Evolutionary conservation across 139 green algal genomes (phyloP).

Genomic region (Volvox reticuliferus): DNA sequence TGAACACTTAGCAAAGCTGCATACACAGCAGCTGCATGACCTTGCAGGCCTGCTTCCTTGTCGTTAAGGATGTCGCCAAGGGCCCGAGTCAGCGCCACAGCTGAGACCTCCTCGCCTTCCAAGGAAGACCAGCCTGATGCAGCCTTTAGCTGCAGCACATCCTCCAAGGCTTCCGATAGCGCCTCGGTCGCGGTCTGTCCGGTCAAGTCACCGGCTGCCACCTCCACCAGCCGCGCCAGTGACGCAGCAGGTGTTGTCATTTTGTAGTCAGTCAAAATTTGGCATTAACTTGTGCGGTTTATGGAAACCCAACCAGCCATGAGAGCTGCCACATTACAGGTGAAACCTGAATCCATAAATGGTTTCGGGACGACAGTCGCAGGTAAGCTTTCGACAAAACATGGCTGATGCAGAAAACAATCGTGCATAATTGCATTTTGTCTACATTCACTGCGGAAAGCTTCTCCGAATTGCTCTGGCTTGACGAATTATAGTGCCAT

Average conservation of each 20-base stretch:
- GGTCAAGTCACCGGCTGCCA: conserved; percentile 2
- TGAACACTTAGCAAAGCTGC: background rate
- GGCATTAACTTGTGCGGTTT: too few species aligned
- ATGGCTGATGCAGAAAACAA: background rate
- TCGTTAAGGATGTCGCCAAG: conserved; percentile 30
- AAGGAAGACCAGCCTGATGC: conserved; percentile 5
- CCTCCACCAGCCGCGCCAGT: conserved; percentile 9
- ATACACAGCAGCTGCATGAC: conserved; percentile 11
- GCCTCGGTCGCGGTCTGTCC: background rate
- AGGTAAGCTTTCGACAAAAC: background rate
- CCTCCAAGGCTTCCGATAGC: background rate
- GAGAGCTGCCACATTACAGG: too few species aligned
- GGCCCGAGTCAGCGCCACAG: conserved; percentile 27
- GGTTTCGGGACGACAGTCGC: background rate
- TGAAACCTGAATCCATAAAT: background rate
- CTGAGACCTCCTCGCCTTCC: conserved; percentile 2
- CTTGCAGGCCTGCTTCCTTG: background rate
- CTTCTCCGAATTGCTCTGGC: too few species aligned
- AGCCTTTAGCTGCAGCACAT: background rate
- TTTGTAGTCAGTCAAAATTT: too few species aligned
- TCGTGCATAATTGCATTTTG: background rate
- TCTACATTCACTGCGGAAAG: background rate
- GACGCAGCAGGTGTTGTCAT: background rate
- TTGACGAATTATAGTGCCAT: background rate
- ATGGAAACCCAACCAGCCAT: too few species aligned